Evolutionary conservation across 495 filamentous ascomycete species (phyloP).

Genomic region (Polyplosphaeria fusca): DNA sequence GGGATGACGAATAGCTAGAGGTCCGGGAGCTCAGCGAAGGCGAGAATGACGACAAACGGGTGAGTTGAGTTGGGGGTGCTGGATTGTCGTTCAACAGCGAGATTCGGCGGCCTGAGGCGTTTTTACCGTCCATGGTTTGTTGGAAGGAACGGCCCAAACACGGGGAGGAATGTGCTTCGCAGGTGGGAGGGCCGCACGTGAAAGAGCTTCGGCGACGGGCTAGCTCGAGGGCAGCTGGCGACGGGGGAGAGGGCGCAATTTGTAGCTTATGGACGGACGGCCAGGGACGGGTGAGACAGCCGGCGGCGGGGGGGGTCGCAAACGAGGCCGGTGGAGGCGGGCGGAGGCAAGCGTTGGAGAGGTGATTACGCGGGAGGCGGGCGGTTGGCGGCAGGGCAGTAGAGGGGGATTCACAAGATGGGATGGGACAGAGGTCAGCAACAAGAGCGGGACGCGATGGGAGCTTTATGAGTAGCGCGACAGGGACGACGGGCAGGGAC

Average conservation of each 20-base stretch:
- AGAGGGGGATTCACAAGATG: constrained; percentile 1
- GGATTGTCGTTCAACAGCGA: constrained; percentile 35
- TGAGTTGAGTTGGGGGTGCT: constrained; percentile 1
- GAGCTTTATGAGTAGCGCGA: constrained; percentile 28
- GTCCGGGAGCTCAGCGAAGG: constrained; percentile 34
- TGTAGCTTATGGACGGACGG: too few species aligned
- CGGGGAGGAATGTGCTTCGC: neutral
- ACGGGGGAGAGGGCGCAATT: neutral
- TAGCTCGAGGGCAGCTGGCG: neutral
- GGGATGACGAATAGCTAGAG: constrained; percentile 42
- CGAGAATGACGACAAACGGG: constrained; percentile 22
- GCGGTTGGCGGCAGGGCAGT: neutral
- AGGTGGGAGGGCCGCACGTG: neutral
- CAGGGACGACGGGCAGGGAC: constrained; percentile 22
- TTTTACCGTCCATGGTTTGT: constrained; percentile 36
- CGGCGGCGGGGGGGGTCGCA: neutral
- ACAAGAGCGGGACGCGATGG: constrained; percentile 26
- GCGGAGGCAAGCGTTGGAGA: neutral
- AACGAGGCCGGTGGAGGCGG: neutral
- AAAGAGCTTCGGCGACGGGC: neutral
- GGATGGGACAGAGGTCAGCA: neutral
- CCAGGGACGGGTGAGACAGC: too few species aligned
- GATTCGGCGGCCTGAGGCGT: constrained; percentile 35
- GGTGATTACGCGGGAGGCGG: neutral
- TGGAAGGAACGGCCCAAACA: constrained; percentile 17